Evolutionary conservation across 768 basidiomycete species (phyloP).

Genomic region (Hypsizygus marmoreus): DNA sequence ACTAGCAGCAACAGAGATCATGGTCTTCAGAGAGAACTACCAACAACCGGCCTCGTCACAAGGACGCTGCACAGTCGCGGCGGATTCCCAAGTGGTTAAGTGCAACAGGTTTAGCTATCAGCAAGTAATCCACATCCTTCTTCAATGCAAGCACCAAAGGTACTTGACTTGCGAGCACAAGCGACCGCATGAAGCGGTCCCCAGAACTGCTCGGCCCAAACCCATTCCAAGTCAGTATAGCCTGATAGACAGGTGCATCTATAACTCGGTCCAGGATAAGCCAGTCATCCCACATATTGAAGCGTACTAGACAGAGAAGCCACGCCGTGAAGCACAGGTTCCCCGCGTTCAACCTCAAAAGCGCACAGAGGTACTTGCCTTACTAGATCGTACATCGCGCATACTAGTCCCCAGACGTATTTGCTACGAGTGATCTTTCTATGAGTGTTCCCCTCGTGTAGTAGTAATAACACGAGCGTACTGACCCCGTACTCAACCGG

Average conservation of each 20-base stretch:
- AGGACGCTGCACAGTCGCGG: slow-evolving; percentile 28
- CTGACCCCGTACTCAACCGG: too few species aligned
- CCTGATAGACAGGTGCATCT: slow-evolving; percentile 34
- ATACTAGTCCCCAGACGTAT: too few species aligned
- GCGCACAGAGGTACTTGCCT: slow-evolving; percentile 9
- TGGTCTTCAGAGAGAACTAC: slow-evolving; percentile 39
- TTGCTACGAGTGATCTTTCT: too few species aligned
- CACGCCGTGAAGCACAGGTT: not conserved
- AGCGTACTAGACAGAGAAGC: slow-evolving; percentile 14
- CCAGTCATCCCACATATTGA: slow-evolving; percentile 29
- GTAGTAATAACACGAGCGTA: too few species aligned
- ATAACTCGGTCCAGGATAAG: slow-evolving; percentile 35
- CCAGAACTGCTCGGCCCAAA: slow-evolving; percentile 23
- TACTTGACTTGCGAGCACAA: slow-evolving; percentile 27
- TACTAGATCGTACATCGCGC: too few species aligned
- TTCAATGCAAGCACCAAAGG: slow-evolving; percentile 30
- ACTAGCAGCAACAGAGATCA: slow-evolving; percentile 32
- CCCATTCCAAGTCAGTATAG: slow-evolving; percentile 34
- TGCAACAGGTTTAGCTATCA: slow-evolving; percentile 41
- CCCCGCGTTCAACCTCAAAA: slow-evolving; percentile 14
- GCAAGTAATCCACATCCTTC: slow-evolving; percentile 42
- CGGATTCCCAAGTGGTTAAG: slow-evolving; percentile 37
- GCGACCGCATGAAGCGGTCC: slow-evolving; percentile 7
- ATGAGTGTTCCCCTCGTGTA: slow-evolving; percentile 19
- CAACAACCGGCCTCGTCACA: slow-evolving; percentile 28